These are phyloP conservation scores for Macadamia tetraphylla DNA, from an alignment of 164 flowering plant genomes.

Conservation along the genomic window DNA sequence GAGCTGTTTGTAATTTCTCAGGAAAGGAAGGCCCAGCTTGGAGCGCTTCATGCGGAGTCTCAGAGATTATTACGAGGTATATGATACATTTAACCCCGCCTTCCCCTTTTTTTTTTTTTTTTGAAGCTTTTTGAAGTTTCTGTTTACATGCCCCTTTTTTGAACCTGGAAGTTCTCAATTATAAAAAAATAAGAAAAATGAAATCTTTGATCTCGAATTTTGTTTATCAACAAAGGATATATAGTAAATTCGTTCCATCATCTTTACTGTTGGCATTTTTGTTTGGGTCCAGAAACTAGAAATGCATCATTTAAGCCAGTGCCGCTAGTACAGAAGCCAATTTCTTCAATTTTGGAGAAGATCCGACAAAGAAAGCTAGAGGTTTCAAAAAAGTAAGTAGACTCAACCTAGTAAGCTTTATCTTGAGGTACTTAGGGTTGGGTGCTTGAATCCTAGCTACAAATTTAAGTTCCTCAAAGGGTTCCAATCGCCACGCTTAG, in stretches of 20 bases:
- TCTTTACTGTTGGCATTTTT: not conserved
- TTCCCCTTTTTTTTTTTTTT: too few relatives aligned
- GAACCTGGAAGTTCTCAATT: not conserved
- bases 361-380: slow-evolving; percentile 75
- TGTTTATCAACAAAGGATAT: not conserved
- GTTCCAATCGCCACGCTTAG: not conserved
- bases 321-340: slow-evolving; percentile 63
- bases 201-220: not conserved
- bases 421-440: not conserved
- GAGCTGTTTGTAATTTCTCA: slow-evolving; percentile 19
- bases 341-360: slow-evolving; percentile 78
- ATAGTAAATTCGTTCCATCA: not conserved
- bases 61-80: slow-evolving; percentile 62
- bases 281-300: slow-evolving; percentile 49
- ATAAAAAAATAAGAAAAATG: not conserved
- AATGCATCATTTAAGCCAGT: slow-evolving; percentile 67
- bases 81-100: too few relatives aligned
- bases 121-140: too few relatives aligned
- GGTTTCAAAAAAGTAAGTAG: slow-evolving; percentile 53
- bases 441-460: not conserved
- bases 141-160: not conserved
- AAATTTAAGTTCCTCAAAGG: not conserved
- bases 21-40: slow-evolving; percentile 53
- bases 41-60: slow-evolving; percentile 64
- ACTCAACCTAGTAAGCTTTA: not conserved